Conservation (phyloP, 176 grass and related monocot genomes). For the Alloteropsis semialata region DNA sequence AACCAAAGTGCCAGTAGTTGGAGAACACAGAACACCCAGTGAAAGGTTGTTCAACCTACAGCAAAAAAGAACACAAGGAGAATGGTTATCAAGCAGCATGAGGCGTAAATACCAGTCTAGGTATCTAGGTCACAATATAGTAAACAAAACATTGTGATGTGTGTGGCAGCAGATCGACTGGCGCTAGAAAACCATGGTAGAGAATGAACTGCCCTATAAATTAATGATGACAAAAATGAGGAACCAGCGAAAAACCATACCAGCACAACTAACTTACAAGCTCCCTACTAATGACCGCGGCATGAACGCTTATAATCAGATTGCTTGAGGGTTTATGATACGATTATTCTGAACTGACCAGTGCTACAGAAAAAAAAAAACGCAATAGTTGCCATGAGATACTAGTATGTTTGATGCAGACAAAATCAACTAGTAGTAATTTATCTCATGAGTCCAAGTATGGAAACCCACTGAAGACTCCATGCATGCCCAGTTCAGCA, state of each 20-base stretch:
- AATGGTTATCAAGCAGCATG: slow-evolving; percentile 6
- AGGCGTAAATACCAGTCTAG: not conserved
- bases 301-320: not conserved
- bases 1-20: not conserved
- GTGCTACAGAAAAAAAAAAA: not conserved
- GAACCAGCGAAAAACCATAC: not conserved
- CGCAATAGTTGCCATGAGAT: too few relatives aligned
- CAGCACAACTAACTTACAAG: not conserved
- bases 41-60: slow-evolving; percentile 23
- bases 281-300: not conserved
- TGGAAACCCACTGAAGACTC: not conserved
- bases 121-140: not conserved
- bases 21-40: not conserved
- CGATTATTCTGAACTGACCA: not conserved
- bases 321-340: not conserved
- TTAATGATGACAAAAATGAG: not conserved
- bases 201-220: not conserved
- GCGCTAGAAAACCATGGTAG: not conserved
- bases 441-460: not conserved
- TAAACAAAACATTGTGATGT: not conserved
- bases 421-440: not conserved
- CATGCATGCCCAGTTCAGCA: not conserved
- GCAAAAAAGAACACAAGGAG: slow-evolving; percentile 1
- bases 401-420: not conserved
- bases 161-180: not conserved